Evolutionary conservation across 1,139 yeast genomes (phyloP), one percentile per base, ranked within the genome.

Genomic region (Lodderomyces metapsilosis): DNA sequence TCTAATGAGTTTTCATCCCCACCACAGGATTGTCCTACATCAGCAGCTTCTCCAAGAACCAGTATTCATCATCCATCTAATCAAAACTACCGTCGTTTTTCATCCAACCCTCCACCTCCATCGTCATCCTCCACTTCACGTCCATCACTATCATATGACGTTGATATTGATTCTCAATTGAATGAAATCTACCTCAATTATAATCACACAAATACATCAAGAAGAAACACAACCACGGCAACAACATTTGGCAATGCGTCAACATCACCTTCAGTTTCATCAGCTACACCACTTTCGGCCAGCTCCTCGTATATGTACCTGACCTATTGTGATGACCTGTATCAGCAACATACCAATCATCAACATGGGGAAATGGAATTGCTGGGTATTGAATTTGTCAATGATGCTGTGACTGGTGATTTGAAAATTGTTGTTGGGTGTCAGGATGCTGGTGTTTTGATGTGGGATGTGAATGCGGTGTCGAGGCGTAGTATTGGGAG

Each of bases 281-380:
- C 42, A 16, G 24, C 43, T 5, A 20, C 27, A 34, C 12, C 35
- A 35, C 31, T 16, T 9, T 34, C 34, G 11, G 6, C 23, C 7
- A 34, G 42, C 20, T 39, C 38, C 10, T 30, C 35, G 4, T 38
- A 30, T 17, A 27, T 32, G 34, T 17, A 36, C 16, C 28, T 28
- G 33, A 41, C 25, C 27, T 46, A 41, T 36, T 50, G 56, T 44
- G 60, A 55, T 24, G 61, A 56, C 44, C 50, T 53, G 23, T 60
- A 58, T 39, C 64, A 58, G 46, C 64, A 58, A 43, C 49, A 58
- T 9, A 61, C 61, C 22, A 68, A 64, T 43, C 74, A 69, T 46
- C 58, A 68, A n/a, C 63, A 68, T 40, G 78, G 78, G 10, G 78
- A 72, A 52, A 68, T 71, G 74, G 74, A 71, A 44, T 53, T 72